These are phyloP conservation scores for Irpex sp. DNA, from an alignment of 1,284 basidiomycete species.

Conservation along the genomic window DNA sequence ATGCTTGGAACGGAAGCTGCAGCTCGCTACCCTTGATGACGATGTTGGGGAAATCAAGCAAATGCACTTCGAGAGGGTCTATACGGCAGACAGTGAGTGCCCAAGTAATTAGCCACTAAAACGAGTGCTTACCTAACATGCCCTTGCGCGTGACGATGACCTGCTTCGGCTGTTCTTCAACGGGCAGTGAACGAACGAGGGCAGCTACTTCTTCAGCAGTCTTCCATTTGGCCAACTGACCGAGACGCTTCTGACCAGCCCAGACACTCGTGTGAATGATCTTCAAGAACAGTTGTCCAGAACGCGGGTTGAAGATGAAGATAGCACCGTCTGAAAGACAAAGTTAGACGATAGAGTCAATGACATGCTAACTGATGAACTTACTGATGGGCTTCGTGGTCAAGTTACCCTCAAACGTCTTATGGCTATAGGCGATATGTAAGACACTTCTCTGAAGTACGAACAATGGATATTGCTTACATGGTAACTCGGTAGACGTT, in stretches of 20 bases:
- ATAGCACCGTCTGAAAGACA: conserved; percentile 79
- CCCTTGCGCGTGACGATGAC: conserved; percentile 99
- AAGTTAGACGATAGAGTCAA: too few species aligned
- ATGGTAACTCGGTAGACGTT: conserved; percentile 99
- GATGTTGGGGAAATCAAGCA: conserved; percentile 99
- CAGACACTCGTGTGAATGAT: conserved; percentile 99
- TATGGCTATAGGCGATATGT: conserved; percentile 53
- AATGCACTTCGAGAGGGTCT: conserved; percentile 96
- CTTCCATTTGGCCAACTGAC: conserved; percentile 99
- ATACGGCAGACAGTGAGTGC: conserved; percentile 9
- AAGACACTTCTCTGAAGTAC: conserved; percentile 6
- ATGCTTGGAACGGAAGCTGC: conserved; percentile 98
- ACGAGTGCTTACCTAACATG: conserved; percentile 74
- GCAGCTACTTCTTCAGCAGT: conserved; percentile 99
- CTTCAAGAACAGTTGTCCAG: conserved; percentile 97
- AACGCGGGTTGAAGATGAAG: conserved; percentile 99
- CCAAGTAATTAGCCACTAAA: not conserved
- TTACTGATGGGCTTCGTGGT: conserved; percentile 98
- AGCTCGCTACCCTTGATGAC: conserved; percentile 99
- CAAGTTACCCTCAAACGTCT: conserved; percentile 99
- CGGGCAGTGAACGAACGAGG: conserved; percentile 91
- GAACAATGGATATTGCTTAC: conserved; percentile 31
- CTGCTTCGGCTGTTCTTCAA: conserved; percentile 99
- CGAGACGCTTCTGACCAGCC: conserved; percentile 99
- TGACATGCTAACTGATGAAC: conserved; percentile 24